Conservation (phyloP, 2,329 filamentous ascomycete species). For the Paecilomyces formosus region DNA sequence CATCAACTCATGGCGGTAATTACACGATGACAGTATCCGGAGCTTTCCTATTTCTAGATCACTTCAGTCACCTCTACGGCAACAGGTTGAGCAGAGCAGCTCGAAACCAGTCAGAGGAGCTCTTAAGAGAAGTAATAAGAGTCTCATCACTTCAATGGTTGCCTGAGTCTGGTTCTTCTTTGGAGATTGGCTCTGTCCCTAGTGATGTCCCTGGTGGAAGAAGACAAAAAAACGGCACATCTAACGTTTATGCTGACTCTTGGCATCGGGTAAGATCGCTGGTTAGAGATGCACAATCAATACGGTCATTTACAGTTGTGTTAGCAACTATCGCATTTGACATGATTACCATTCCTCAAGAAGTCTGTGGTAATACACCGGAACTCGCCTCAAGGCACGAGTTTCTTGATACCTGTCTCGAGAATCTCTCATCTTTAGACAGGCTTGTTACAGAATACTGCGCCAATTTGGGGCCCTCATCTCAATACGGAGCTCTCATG, state of each 20-base stretch:
- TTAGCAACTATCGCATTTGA: not conserved
- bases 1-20: not conserved
- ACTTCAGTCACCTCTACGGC: conserved; percentile 15
- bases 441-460: conserved; percentile 11
- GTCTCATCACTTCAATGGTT: not conserved
- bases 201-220: not conserved
- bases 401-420: not conserved
- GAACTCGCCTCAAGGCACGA: not conserved
- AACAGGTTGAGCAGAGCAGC: conserved; percentile 8
- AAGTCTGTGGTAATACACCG: not conserved
- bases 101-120: conserved; percentile 11
- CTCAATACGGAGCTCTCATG: conserved; percentile 10
- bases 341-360: not conserved
- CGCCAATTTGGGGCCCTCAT: conserved; percentile 10
- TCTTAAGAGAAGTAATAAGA: conserved; percentile 9
- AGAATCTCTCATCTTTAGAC: not conserved
- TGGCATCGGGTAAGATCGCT: not conserved
- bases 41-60: conserved; percentile 15
- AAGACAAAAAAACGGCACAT: not conserved
- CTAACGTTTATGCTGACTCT: not conserved
- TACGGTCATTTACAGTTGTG: not conserved
- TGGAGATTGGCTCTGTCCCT: not conserved
- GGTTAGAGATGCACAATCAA: not conserved
- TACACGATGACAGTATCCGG: conserved; percentile 11
- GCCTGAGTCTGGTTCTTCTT: not conserved